These are phyloP conservation scores for Pinus taeda DNA, from an alignment of 75 land plant species.

Conservation along the genomic window DNA sequence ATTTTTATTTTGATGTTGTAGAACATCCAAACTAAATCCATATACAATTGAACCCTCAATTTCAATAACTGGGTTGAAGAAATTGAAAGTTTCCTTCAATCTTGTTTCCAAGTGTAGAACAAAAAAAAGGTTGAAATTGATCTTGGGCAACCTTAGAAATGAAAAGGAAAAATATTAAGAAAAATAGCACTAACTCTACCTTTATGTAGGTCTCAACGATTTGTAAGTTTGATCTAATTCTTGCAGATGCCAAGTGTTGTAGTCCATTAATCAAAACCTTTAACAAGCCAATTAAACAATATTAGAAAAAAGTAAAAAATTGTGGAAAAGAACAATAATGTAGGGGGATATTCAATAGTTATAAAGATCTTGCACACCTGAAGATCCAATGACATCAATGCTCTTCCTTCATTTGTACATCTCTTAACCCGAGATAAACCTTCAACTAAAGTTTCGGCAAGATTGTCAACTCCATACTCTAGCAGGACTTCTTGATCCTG, in stretches of 20 bases:
- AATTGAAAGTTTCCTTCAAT: not conserved
- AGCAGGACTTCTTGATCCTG: constrained; percentile 82
- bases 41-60: too few relatives aligned
- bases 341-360: not conserved
- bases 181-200: constrained; percentile 32
- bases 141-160: not conserved
- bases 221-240: constrained; percentile 74
- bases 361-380: constrained; percentile 52
- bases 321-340: constrained; percentile 1
- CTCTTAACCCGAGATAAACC: constrained; percentile 86
- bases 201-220: constrained; percentile 88
- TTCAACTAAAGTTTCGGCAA: constrained; percentile 84
- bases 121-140: not conserved
- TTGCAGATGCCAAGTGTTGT: constrained; percentile 71
- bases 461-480: constrained; percentile 81
- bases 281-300: constrained; percentile 9
- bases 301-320: not conserved
- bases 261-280: constrained; percentile 96
- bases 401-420: constrained; percentile 98
- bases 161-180: not conserved
- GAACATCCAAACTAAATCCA: too few relatives aligned
- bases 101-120: not conserved
- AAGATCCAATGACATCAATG: constrained; percentile 93
- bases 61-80: not conserved
- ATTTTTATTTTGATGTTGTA: too few relatives aligned